Conservation (phyloP, 2,329 filamentous ascomycete genomes). For the Penicillium sp. region DNA sequence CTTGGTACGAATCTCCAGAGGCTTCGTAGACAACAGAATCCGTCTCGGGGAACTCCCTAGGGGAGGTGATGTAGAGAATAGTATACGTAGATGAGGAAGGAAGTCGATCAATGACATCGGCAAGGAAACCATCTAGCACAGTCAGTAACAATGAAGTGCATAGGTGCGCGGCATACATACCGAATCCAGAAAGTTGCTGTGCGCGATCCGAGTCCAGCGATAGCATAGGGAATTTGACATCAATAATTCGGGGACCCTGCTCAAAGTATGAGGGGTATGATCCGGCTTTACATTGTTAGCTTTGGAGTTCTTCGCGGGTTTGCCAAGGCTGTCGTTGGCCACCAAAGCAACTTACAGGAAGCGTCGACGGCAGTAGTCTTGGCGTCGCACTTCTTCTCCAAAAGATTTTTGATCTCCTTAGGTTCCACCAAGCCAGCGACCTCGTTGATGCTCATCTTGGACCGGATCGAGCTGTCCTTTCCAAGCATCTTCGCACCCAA, state of each 20-base stretch:
- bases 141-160: neutral
- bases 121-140: slow-evolving; percentile 47
- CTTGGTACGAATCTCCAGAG: slow-evolving; percentile 54
- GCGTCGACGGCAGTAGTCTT: slow-evolving; percentile 45
- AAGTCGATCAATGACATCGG: slow-evolving; percentile 48
- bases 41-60: slow-evolving; percentile 40
- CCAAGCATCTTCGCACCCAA: slow-evolving; percentile 52
- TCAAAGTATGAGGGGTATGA: slow-evolving; percentile 40
- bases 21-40: slow-evolving; percentile 58
- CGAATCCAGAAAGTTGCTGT: slow-evolving; percentile 44
- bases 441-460: slow-evolving; percentile 52
- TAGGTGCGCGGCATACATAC: slow-evolving; percentile 28
- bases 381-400: slow-evolving; percentile 51
- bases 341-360: slow-evolving; percentile 34
- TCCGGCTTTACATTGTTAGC: slow-evolving; percentile 35
- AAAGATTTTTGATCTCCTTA: slow-evolving; percentile 40
- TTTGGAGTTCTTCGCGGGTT: neutral
- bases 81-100: slow-evolving; percentile 62
- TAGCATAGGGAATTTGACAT: slow-evolving; percentile 46
- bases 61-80: slow-evolving; percentile 70
- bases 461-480: slow-evolving; percentile 53
- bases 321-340: neutral
- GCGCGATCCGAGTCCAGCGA: slow-evolving; percentile 36
- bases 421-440: slow-evolving; percentile 52
- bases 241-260: slow-evolving; percentile 43